Conservation (phyloP, 768 basidiomycete genomes). For the Russula sp. region DNA sequence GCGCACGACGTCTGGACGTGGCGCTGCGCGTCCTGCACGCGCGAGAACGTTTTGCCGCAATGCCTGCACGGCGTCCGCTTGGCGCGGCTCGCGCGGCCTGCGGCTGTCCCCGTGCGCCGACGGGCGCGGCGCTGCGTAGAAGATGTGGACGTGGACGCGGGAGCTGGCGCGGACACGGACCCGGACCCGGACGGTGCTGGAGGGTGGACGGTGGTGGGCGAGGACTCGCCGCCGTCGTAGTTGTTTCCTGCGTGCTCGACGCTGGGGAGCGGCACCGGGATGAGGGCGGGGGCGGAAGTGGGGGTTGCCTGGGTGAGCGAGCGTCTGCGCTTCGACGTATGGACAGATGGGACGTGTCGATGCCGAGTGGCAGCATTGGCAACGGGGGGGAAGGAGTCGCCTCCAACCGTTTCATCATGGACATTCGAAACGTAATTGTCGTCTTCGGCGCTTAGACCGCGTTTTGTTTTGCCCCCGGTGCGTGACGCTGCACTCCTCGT, state of each 20-base stretch:
- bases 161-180: not conserved
- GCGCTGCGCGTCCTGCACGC: slow-evolving; percentile 15
- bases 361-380: not conserved
- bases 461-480: not conserved
- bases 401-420: not conserved
- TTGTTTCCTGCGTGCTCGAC: not conserved
- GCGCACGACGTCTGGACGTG: slow-evolving; percentile 10
- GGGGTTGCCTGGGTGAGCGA: not conserved
- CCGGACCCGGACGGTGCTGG: no score
- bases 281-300: slow-evolving; percentile 3
- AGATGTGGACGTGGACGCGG: not conserved
- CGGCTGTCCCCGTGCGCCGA: not conserved
- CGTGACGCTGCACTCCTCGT: not conserved
- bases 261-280: not conserved
- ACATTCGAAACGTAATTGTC: not conserved
- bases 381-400: not conserved
- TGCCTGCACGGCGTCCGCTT: slow-evolving; percentile 6
- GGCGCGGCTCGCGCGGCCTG: not conserved
- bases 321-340: not conserved
- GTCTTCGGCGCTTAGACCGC: not conserved
- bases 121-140: not conserved
- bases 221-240: not conserved
- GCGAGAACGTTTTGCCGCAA: slow-evolving; percentile 12
- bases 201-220: no score
- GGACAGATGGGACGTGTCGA: not conserved